phyloP scores from a whole-genome alignment of 805 yeast genomes.

The Saturnispora diversa region DNA sequence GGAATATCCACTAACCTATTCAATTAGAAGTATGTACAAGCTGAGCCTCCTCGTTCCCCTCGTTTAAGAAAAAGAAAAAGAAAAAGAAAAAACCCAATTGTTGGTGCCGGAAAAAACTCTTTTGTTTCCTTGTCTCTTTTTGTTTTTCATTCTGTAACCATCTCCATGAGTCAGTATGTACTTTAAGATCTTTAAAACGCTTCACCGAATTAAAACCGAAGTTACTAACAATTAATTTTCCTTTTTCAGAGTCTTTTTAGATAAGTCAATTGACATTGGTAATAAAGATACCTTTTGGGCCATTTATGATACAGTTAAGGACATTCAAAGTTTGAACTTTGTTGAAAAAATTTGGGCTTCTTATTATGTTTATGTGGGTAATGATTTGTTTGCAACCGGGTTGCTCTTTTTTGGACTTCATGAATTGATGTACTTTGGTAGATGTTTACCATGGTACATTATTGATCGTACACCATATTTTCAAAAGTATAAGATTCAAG shows the following conservation, averaged over 20 bases:
- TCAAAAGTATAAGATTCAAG: conserved; percentile 83
- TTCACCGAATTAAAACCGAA: not conserved
- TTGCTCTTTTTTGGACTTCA: conserved; percentile 72
- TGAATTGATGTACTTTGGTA: conserved; percentile 83
- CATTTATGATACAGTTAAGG: conserved; percentile 22
- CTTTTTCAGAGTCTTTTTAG: conserved; percentile 23
- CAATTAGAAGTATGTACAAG: no score
- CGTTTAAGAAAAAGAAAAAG: conserved; percentile 1
- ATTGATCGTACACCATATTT: conserved; percentile 82
- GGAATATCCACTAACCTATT: no score
- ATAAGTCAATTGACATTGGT: conserved; percentile 18
- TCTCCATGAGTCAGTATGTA: conserved; percentile 15
- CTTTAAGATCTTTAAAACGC: not conserved
- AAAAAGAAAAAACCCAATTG: no score
- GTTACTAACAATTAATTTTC: conserved; percentile 8
- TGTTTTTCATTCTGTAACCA: not conserved
- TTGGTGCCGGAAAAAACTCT: no score
- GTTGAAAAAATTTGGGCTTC: conserved; percentile 78
- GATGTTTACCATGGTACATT: conserved; percentile 88
- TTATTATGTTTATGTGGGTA: conserved; percentile 76
- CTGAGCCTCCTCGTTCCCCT: conserved; percentile 9
- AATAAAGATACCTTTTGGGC: conserved; percentile 20
- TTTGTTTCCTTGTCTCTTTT: no score
- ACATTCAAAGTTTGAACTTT: conserved; percentile 30
- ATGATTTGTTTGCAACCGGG: conserved; percentile 91